Evolutionary conservation across 192 early-diverging fungal genomes (phyloP).

Genomic region (Geranomyces michiganensis): DNA sequence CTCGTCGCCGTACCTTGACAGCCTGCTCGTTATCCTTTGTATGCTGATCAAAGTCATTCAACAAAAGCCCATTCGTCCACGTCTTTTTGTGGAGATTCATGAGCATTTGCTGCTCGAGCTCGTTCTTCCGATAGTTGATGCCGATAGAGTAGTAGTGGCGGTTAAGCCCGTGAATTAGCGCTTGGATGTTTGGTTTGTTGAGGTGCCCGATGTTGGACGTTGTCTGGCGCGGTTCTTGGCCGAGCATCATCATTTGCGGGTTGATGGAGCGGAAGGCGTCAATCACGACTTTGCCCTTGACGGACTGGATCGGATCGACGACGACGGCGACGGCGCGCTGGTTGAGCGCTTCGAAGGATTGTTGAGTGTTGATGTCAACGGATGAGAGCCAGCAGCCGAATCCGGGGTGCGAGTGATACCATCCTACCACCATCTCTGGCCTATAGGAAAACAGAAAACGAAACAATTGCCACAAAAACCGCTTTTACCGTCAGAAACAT

Average conservation of each 20-base stretch:
- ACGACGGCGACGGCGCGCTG: conserved; percentile 96
- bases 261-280: conserved; percentile 98
- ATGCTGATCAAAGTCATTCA: conserved; percentile 83
- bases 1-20: conserved; percentile 67
- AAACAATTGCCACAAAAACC: too few relatives aligned
- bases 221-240: conserved; percentile 94
- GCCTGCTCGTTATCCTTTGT: conserved; percentile 79
- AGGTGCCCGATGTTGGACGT: conserved; percentile 98
- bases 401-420: conserved; percentile 99
- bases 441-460: conserved; percentile 58
- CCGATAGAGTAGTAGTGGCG: conserved; percentile 99
- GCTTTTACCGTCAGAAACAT: too few relatives aligned
- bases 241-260: conserved; percentile 78
- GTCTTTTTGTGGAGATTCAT: conserved; percentile 98
- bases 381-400: conserved; percentile 99
- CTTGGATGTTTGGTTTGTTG: conserved; percentile 94
- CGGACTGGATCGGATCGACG: conserved; percentile 98
- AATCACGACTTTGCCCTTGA: conserved; percentile 99
- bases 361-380: conserved; percentile 99
- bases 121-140: conserved; percentile 99
- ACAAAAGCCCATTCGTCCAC: conserved; percentile 93
- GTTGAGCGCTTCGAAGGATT: conserved; percentile 93
- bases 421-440: conserved; percentile 99
- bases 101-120: conserved; percentile 99
- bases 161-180: conserved; percentile 96